Conservation (phyloP, 2,329 filamentous ascomycete species). For the Acephala macrosclerotiorum region DNA sequence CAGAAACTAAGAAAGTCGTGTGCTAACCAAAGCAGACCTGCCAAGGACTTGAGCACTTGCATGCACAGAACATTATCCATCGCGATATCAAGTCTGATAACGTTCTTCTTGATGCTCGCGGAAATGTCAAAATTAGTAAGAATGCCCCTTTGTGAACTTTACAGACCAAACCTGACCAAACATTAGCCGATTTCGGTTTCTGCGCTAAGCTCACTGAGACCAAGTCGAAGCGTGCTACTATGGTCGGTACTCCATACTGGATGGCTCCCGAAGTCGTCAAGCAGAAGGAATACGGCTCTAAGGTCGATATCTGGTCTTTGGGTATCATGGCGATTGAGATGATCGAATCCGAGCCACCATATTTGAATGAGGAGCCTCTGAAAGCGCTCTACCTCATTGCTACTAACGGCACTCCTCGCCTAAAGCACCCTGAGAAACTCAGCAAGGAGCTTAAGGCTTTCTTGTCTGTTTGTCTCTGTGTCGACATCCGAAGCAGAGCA, state of each 20-base stretch:
- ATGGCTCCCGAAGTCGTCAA: constrained; percentile 99
- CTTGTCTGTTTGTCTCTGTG: constrained; percentile 93
- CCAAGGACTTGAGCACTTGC: constrained; percentile 91
- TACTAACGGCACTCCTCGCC: constrained; percentile 92
- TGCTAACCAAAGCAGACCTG: constrained; percentile 72
- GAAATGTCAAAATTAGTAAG: constrained; percentile 97
- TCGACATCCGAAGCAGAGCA: constrained; percentile 93
- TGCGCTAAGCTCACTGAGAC: constrained; percentile 97
- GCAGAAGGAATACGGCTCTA: constrained; percentile 97
- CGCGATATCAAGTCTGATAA: constrained; percentile 99
- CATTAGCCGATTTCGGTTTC: constrained; percentile 95
- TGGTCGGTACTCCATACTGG: constrained; percentile 99
- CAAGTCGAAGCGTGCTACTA: constrained; percentile 96
- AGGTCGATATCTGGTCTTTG: constrained; percentile 98
- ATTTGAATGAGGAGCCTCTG: constrained; percentile 96
- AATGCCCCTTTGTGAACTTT: neutral
- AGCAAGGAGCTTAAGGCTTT: constrained; percentile 98
- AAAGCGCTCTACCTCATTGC: constrained; percentile 98
- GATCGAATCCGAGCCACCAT: constrained; percentile 98
- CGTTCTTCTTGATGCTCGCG: constrained; percentile 89
- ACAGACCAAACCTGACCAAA: constrained; percentile 44
- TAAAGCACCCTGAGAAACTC: constrained; percentile 98
- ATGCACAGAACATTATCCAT: constrained; percentile 96
- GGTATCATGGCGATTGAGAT: constrained; percentile 99
- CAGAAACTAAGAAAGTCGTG: neutral